These are phyloP conservation scores for Lasiodiplodia hormozganensis DNA, from an alignment of 2,329 filamentous ascomycete genomes.

Conservation along the genomic window DNA sequence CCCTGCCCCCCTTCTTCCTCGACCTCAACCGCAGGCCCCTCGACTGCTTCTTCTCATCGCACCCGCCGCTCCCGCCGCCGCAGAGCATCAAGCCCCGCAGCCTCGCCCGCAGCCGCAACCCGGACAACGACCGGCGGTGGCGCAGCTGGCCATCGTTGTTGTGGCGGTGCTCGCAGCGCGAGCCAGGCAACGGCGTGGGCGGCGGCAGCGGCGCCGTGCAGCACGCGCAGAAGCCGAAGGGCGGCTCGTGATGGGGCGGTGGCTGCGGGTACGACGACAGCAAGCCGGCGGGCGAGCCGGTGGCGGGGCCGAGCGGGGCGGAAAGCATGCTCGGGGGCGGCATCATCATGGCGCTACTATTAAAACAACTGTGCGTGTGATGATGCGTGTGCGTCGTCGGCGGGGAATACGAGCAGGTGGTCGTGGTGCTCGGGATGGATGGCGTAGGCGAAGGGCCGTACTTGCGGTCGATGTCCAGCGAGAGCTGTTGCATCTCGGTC, in stretches of 20 bases:
- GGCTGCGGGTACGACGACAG: not conserved
- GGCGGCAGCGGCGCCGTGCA: not conserved
- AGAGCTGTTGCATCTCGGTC: constrained; percentile 17
- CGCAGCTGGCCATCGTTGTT: not conserved
- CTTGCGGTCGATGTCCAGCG: not conserved
- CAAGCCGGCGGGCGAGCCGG: not conserved
- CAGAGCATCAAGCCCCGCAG: constrained; percentile 4
- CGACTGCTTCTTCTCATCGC: not conserved
- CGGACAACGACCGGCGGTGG: not conserved
- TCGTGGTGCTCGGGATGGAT: not conserved
- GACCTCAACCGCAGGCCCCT: not conserved
- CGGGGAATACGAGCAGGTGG: not conserved
- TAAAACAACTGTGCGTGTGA: no score
- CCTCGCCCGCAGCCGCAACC: constrained; percentile 10
- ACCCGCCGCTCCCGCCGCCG: not conserved
- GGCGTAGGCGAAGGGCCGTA: not conserved
- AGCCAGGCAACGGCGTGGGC: not conserved
- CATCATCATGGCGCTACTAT: no score
- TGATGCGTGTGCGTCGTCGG: not conserved
- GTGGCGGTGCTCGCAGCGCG: no score
- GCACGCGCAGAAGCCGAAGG: not conserved
- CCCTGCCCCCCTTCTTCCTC: not conserved
- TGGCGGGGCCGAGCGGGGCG: not conserved
- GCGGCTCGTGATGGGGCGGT: not conserved
- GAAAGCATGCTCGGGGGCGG: not conserved